Base-by-base conservation (phyloP, 1,284 basidiomycete species). In the Microbotryomycetes sp. region DNA sequence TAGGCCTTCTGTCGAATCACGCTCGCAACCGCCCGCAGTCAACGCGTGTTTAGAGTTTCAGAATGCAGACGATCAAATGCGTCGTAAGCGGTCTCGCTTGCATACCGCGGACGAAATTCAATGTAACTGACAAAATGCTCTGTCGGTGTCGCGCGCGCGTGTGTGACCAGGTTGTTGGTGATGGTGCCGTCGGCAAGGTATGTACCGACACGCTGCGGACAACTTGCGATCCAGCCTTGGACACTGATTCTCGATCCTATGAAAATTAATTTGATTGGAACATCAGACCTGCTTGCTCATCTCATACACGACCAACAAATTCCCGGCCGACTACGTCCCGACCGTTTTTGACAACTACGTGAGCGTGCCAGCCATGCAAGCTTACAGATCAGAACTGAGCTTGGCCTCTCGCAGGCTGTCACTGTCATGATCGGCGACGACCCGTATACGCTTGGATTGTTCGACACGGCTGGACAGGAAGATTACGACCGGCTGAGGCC, bases 361-460 rank as follows among this genome's bases (percentile, higher is more conserved):
- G 9, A 30, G 64, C 53, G n/a, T n/a, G n/a, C n/a, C n/a, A n/a
- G n/a, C n/a, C n/a, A n/a, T n/a, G n/a, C 18, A 16, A 35, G 9
- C 3, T 3, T 24, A 49, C 26, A 18, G 13, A n/a, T 51, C 6
- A 23, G n/a, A 15, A 6, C 41, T 47, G 54, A 23, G 7, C 31
- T 29, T 24, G 27, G 28, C 26, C 4, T 11, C 35, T 11, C 18
- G 41, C 56, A 72, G 65, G 71, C 94, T 56, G 96, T 97, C 67
- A 97, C 94, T 11, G 96, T 98, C 68, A 98, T 98, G 94, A 97
- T 99, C 78, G 96, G 94, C 61, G 96, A 97, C 75, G 94, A 97
- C 78, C 94, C 94, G 56, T 97, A 97, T 80, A 98, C 96, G 64
- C 81, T 98, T 72, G 96, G 96, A 60, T 79, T 99, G 66, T 99